phyloP scores from a whole-genome alignment of 2,329 filamentous ascomycete species.

The Ascochyta clinopodiicola region DNA sequence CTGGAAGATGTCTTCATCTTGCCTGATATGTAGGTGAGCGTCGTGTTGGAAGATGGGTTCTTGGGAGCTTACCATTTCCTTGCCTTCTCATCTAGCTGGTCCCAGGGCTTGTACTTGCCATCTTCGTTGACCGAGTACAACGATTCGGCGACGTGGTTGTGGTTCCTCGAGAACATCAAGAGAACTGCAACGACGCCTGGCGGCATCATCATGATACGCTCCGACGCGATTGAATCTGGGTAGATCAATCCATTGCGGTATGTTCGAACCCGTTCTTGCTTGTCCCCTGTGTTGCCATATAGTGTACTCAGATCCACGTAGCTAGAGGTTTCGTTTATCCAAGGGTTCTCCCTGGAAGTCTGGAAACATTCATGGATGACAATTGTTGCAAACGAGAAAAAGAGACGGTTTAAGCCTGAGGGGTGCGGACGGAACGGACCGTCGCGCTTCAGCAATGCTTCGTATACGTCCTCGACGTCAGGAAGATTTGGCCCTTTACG shows the following conservation, averaged over 20 bases:
- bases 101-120: conserved; percentile 73
- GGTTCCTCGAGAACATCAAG: conserved; percentile 74
- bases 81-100: conserved; percentile 60
- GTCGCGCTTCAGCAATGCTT: conserved; percentile 69
- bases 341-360: conserved; percentile 66
- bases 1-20: conserved; percentile 45
- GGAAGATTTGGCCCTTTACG: conserved; percentile 51
- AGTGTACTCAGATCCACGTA: conserved; percentile 76
- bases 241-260: conserved; percentile 71
- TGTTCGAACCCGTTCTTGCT: conserved; percentile 69
- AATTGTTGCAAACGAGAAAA: conserved; percentile 76
- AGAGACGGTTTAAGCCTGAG: conserved; percentile 71
- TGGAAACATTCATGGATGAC: conserved; percentile 67
- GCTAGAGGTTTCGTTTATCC: conserved; percentile 71
- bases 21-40: conserved; percentile 37
- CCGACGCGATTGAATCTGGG: conserved; percentile 71
- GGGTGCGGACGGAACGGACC: conserved; percentile 67
- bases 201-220: conserved; percentile 69
- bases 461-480: conserved; percentile 70
- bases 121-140: conserved; percentile 83
- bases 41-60: conserved; percentile 33
- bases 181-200: conserved; percentile 71
- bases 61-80: conserved; percentile 45
- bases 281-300: conserved; percentile 70
- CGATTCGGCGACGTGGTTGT: conserved; percentile 82